Base-by-base conservation (phyloP, 2,329 filamentous ascomycete species). In the Fusarium subtropicale region DNA sequence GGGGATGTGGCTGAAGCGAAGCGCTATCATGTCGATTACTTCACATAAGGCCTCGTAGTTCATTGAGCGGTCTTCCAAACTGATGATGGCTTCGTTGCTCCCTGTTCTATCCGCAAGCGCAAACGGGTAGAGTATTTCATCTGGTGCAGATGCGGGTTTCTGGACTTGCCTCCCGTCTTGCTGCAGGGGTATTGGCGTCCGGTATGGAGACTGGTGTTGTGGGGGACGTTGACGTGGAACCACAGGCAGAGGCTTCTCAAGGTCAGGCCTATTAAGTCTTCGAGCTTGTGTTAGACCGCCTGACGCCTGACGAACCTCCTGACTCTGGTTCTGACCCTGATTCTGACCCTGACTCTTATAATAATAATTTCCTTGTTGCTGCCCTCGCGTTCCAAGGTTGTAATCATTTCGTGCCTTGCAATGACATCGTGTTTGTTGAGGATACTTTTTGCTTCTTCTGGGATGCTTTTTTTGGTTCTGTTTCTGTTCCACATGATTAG, bases 1-100 rank as follows among this genome's bases (percentile, higher is more conserved):
- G 22, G 78, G 80, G 2, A 84, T 78, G 71, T 84, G 81, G 20
- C 72, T 68, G 22, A 87, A 78, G 7, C 78, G 74, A 1, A 52
- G 48, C 59, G 81, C 78, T 42, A 87, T 70, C n/a, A 74, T 71
- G 26, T 73, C 68, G 66, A 85, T 79, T 30, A 85, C 71, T 47
- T 81, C 76, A 15, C 57, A 61, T 11, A 85, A 76, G 46, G 74
- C 74, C n/a, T 61, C 58, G 2, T 51, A 68, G 34, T 57, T 70
- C 68, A 82, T 79, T 52, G 70, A 66, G 33, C 58, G 61, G 51
- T 66, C 50, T 42, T 56, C 53, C 44, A 60, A 47, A 52, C 46
- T 42, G 47, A 64, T 39, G 50, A 64, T 51, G 31, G 60, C 69
- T 47, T 65, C 51, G 45, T 53, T 58, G 50, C 66, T 62, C 39